Percentiles rank a stretch among this genome's conserved stretches.
These are phyloP conservation scores for Trichoderma sp. DNA, from an alignment of 2,329 filamentous ascomycete species.

Conservation along the genomic window DNA sequence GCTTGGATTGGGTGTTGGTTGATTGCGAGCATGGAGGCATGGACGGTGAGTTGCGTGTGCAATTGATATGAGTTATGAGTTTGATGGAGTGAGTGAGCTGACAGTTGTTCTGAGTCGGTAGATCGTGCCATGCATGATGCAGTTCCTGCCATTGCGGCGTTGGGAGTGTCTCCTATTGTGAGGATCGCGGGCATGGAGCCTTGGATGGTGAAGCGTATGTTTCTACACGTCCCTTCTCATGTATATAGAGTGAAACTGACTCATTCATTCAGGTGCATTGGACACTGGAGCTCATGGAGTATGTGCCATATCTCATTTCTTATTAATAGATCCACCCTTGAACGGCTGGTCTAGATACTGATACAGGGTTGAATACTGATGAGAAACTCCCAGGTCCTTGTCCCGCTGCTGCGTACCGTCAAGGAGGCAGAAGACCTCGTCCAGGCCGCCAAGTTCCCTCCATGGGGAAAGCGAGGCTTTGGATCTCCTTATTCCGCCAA, in stretches of 20 bases:
- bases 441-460: slow-evolving; percentile 50
- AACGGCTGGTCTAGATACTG: not conserved
- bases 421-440: slow-evolving; percentile 47
- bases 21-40: slow-evolving; percentile 55
- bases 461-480: slow-evolving; percentile 47
- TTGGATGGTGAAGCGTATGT: slow-evolving; percentile 46
- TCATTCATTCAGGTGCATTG: slow-evolving; percentile 39
- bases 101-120: slow-evolving; percentile 21
- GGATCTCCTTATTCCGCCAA: slow-evolving; percentile 48
- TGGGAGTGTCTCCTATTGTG: slow-evolving; percentile 44
- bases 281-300: slow-evolving; percentile 50
- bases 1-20: slow-evolving; percentile 65
- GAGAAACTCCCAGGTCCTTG: slow-evolving; percentile 39
- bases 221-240: not conserved
- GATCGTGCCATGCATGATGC: slow-evolving; percentile 54
- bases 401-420: slow-evolving; percentile 44
- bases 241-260: not conserved
- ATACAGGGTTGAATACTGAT: not conserved
- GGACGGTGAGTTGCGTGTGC: slow-evolving; percentile 37
- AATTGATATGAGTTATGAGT: not conserved
- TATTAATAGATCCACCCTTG: not conserved
- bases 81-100: not conserved
- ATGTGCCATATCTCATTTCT: slow-evolving; percentile 31
- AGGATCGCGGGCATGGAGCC: slow-evolving; percentile 53
- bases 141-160: slow-evolving; percentile 50